Conservation (phyloP, 495 filamentous ascomycete species). For the Podospora tetraspora region DNA sequence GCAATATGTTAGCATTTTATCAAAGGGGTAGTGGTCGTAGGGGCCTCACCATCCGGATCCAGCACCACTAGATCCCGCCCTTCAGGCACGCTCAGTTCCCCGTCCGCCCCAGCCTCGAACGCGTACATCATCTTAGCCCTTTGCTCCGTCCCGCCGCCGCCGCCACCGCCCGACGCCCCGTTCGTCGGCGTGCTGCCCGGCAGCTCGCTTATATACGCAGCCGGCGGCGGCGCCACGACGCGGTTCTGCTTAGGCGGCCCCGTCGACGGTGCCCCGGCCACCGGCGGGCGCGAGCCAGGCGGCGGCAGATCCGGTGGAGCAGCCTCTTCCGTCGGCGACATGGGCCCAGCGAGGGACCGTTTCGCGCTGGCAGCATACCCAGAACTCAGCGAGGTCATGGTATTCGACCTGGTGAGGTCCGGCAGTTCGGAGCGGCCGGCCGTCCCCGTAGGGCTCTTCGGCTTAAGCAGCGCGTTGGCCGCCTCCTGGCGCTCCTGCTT, state of each 20-base stretch:
- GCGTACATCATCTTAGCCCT: conserved; percentile 85
- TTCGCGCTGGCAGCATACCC: conserved; percentile 78
- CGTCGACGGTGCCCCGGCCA: conserved; percentile 19
- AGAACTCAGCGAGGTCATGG: conserved; percentile 88
- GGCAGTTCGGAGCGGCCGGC: conserved; percentile 39
- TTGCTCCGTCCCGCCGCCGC: conserved; percentile 36
- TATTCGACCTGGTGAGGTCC: conserved; percentile 71
- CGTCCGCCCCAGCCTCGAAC: conserved; percentile 72
- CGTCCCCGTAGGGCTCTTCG: conserved; percentile 36
- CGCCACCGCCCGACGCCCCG: conserved; percentile 23
- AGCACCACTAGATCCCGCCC: conserved; percentile 69
- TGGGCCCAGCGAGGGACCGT: conserved; percentile 61
- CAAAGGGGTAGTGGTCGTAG: not conserved
- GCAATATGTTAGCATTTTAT: not conserved
- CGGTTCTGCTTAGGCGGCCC: conserved; percentile 53
- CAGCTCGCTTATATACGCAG: conserved; percentile 66
- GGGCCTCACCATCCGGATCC: conserved; percentile 84
- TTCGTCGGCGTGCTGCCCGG: conserved; percentile 42
- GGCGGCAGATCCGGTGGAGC: conserved; percentile 33
- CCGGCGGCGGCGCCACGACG: conserved; percentile 80
- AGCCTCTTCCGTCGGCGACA: conserved; percentile 44
- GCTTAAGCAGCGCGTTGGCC: conserved; percentile 55
- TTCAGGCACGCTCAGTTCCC: conserved; percentile 74
- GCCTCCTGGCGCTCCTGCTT: conserved; percentile 77
- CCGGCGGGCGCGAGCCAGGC: conserved; percentile 27